A percentile compares a stretch with the other conserved stretches of the same genome.
These are phyloP conservation scores for Kuraishia hungarica DNA, from an alignment of 805 yeast species.

Conservation along the genomic window DNA sequence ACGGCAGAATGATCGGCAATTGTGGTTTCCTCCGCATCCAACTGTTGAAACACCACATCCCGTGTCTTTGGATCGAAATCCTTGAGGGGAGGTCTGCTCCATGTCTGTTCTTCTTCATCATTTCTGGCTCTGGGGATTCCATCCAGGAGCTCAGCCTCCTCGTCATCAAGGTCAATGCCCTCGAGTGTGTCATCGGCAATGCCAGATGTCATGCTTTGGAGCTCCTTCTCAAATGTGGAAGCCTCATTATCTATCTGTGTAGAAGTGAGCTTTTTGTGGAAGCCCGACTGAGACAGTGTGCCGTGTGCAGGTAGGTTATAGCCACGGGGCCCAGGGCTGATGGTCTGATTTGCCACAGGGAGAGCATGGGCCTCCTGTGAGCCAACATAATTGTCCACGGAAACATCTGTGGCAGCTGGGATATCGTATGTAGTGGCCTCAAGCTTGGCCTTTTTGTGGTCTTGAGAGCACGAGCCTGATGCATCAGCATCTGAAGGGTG, in stretches of 20 bases:
- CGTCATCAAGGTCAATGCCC: conserved; percentile 8
- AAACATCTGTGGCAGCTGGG: conserved; percentile 7
- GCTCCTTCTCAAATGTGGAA: conserved; percentile 45
- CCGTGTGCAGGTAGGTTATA: conserved; percentile 20
- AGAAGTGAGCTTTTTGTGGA: conserved; percentile 19
- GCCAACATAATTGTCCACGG: conserved; percentile 14
- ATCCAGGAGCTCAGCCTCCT: conserved; percentile 2
- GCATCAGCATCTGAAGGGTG: neutral
- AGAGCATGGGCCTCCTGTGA: conserved; percentile 20
- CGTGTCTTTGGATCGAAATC: conserved; percentile 36
- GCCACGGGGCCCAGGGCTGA: conserved; percentile 15
- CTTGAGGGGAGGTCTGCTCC: conserved; percentile 50
- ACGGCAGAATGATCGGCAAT: conserved; percentile 52
- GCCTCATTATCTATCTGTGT: conserved; percentile 25
- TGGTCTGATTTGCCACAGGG: conserved; percentile 21
- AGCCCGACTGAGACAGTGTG: conserved; percentile 12
- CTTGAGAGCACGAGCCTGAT: neutral
- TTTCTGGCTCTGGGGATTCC: conserved; percentile 3
- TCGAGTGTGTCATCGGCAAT: conserved; percentile 13
- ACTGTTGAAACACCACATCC: conserved; percentile 76
- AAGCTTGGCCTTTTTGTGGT: neutral
- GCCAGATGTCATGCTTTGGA: conserved; percentile 33
- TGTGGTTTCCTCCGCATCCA: conserved; percentile 84
- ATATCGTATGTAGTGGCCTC: neutral
- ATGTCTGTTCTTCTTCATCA: conserved; percentile 22